Conservation (phyloP, 2,329 filamentous ascomycete genomes). For the Plectosphaerella sp. region DNA sequence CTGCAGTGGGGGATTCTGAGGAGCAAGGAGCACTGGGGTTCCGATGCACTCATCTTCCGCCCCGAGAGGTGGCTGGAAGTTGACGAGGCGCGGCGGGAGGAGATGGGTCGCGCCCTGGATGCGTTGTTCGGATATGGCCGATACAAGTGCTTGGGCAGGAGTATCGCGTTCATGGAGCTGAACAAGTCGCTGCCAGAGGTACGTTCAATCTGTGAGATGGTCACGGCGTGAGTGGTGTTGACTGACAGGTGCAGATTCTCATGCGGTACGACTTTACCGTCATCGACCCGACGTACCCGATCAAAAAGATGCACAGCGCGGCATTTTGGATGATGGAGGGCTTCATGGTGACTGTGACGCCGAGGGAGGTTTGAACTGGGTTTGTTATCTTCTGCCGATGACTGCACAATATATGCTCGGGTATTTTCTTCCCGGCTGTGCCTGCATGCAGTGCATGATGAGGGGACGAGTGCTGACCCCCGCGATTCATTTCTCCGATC, state of each 20-base stretch:
- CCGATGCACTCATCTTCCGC: slow-evolving; percentile 49
- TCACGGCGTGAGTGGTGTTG: accelerated
- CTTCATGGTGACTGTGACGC: slow-evolving; percentile 26
- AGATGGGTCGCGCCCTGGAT: slow-evolving; percentile 33
- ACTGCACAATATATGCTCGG: too few species aligned
- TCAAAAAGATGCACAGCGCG: slow-evolving; percentile 23
- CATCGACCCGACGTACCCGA: slow-evolving; percentile 24
- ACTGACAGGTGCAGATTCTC: slow-evolving; percentile 17
- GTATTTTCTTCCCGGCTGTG: too few species aligned
- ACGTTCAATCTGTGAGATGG: slow-evolving; percentile 5
- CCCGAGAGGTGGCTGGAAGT: slow-evolving; percentile 52
- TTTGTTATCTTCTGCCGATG: too few species aligned
- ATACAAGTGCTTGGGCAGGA: slow-evolving; percentile 39
- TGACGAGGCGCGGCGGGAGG: slow-evolving; percentile 20
- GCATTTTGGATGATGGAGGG: slow-evolving; percentile 29
- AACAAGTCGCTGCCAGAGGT: slow-evolving; percentile 45
- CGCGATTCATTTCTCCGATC: too few species aligned
- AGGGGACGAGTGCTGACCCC: too few species aligned
- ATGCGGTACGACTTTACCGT: slow-evolving; percentile 27
- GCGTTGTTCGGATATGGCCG: slow-evolving; percentile 41
- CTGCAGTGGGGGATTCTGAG: slow-evolving; percentile 17
- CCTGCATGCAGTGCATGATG: too few species aligned
- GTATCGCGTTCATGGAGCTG: slow-evolving; percentile 43
- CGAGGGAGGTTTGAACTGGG: neutral
- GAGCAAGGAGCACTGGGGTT: slow-evolving; percentile 40